Conservation (phyloP, 2,329 filamentous ascomycete species). For the Aureobasidium sp. region DNA sequence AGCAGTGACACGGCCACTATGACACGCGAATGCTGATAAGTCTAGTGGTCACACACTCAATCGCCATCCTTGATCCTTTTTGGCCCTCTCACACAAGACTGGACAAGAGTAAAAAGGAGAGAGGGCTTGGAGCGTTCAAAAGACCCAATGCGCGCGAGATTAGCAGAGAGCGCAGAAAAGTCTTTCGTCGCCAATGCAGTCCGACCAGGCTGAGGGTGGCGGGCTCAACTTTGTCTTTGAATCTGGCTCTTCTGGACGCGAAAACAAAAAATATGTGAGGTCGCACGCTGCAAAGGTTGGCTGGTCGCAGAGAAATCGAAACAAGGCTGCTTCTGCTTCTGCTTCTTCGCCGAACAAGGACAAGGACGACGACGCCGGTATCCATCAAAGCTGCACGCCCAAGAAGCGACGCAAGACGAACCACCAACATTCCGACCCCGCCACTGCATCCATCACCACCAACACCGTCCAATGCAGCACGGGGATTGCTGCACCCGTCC, state of each 20-base stretch:
- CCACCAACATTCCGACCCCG: background rate
- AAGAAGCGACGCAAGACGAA: conserved; percentile 5
- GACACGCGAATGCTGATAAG: conserved; percentile 1
- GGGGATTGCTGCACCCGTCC: too few species aligned
- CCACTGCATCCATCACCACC: background rate
- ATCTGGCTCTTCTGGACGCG: conserved; percentile 10
- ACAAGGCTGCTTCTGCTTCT: background rate
- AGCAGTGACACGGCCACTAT: background rate
- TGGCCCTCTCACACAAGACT: too few species aligned
- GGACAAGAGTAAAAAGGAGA: too few species aligned
- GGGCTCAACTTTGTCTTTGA: conserved; percentile 16
- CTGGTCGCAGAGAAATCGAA: conserved; percentile 11
- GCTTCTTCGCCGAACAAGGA: too few species aligned
- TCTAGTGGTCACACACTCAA: background rate
- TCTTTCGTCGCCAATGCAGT: conserved; percentile 9
- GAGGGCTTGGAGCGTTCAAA: too few species aligned
- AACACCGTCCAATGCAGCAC: background rate
- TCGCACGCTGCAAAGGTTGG: conserved; percentile 15
- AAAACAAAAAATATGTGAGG: conserved; percentile 13
- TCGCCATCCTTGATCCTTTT: too few species aligned
- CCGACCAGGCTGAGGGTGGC: conserved; percentile 1
- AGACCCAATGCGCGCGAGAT: background rate
- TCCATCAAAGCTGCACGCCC: background rate
- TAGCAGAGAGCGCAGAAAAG: background rate
- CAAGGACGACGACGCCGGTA: background rate